Evolutionary conservation across 192 early-diverging fungal genomes (phyloP), one percentile per base, ranked within the genome.

Genomic region (Podila epigama): DNA sequence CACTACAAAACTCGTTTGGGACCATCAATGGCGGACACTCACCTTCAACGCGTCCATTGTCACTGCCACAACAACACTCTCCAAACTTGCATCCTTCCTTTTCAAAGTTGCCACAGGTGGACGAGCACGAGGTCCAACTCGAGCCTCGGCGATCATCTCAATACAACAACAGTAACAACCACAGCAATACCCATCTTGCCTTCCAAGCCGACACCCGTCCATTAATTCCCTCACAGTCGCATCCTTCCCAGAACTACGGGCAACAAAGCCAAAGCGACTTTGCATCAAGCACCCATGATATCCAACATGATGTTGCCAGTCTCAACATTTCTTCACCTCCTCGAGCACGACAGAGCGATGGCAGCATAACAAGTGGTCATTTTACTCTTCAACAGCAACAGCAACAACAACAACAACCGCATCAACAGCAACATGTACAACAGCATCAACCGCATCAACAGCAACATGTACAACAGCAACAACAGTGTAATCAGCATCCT

Each of bases 281-380:
- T n/a, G n/a, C n/a, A 18, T 22, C 44, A 9, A 22, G n/a, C n/a
- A 51, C 27, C 32, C 37, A 40, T 16, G 73, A 68, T 54, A 63
- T 77, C 32, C 73, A 77, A 15, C 58, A 68, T 10, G 66, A 77
- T 28, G 73, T 68, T 6, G 67, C 73, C 22, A 77, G 50, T 39
- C 73, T 77, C 55, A 68, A 64, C 34, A 77, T 77, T 29, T 61
- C 73, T n/a, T 77, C 73, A 7, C 73, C 73, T 42, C 66, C 61
- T 52, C 59, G 73, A 52, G 37, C 42, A 59, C 52, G 73, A 37
- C 51, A 25, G 8, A 48, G 44, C 44, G 35, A 68, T 32, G 73
- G 68, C 25, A 63, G 36, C 34, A 8, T 33, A 36, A 34, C 28
- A 22, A 32, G n/a, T n/a, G n/a, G n/a, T n/a, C n/a, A n/a, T n/a